Percentiles rank a stretch among this genome's conserved stretches.
These are phyloP conservation scores for Geotrichum reessii DNA, from an alignment of 1,139 yeast genomes.

Conservation along the genomic window DNA sequence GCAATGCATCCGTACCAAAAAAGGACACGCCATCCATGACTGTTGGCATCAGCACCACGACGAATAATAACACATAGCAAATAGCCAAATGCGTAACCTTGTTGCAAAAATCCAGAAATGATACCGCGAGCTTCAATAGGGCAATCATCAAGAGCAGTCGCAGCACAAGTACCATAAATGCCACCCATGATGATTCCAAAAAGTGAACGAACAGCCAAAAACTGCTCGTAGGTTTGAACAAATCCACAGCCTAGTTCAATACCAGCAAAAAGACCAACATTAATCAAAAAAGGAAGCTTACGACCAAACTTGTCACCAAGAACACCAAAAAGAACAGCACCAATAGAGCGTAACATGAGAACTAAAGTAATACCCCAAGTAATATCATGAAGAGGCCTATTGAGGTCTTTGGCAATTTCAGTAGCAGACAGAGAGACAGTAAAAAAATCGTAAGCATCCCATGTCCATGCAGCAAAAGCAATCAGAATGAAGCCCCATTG, in stretches of 20 bases:
- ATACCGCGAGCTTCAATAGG: slow-evolving; percentile 57
- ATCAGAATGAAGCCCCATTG: slow-evolving; percentile 59
- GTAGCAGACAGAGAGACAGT: slow-evolving; percentile 58
- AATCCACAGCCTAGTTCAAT: slow-evolving; percentile 72
- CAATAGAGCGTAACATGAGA: slow-evolving; percentile 73
- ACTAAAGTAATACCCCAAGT: slow-evolving; percentile 82
- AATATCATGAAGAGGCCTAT: slow-evolving; percentile 47
- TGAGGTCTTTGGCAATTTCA: slow-evolving; percentile 50
- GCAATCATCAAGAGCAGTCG: slow-evolving; percentile 63
- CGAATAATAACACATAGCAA: slow-evolving; percentile 58
- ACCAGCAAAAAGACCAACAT: slow-evolving; percentile 48
- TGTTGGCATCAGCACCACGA: slow-evolving; percentile 47
- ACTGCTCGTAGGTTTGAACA: slow-evolving; percentile 56
- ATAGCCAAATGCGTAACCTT: slow-evolving; percentile 69
- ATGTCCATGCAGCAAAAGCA: slow-evolving; percentile 69
- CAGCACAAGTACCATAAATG: slow-evolving; percentile 60
- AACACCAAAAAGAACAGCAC: slow-evolving; percentile 65
- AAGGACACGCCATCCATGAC: slow-evolving; percentile 67
- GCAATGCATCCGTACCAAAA: slow-evolving; percentile 83
- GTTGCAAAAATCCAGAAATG: slow-evolving; percentile 62
- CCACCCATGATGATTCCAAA: slow-evolving; percentile 72
- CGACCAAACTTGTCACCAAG: slow-evolving; percentile 66
- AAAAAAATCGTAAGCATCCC: slow-evolving; percentile 78
- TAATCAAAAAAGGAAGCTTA: slow-evolving; percentile 59
- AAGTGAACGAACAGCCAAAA: slow-evolving; percentile 62